Evolutionary conservation across 108 stramenopile genomes (phyloP).

Genomic region (Nitzschia putrida): DNA sequence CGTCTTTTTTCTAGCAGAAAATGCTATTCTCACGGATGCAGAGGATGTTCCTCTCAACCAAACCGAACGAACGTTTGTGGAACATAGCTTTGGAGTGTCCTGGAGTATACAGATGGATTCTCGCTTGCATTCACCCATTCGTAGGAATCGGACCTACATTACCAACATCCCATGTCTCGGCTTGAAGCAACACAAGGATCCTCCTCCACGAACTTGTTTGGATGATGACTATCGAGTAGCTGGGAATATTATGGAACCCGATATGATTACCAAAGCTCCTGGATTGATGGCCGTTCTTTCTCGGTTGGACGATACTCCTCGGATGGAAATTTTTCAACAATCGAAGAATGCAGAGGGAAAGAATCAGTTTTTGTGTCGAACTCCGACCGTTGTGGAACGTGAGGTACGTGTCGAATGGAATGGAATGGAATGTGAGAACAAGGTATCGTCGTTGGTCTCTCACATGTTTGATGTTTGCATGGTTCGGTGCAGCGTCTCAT

Average conservation of each 20-base stretch:
- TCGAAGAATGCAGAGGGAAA: background rate
- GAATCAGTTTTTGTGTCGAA: conserved; percentile 2
- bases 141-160: conserved; percentile 30
- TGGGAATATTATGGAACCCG: conserved; percentile 15
- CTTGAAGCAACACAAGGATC: background rate
- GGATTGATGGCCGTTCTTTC: conserved; percentile 25
- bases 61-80: background rate
- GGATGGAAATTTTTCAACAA: conserved; percentile 24
- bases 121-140: conserved; percentile 28
- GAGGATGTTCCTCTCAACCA: background rate
- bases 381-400: conserved; percentile 25
- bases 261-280: conserved; percentile 10
- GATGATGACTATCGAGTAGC: conserved; percentile 29
- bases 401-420: conserved; percentile 5
- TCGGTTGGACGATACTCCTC: conserved; percentile 20
- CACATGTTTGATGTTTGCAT: no score
- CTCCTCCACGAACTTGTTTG: conserved; percentile 19
- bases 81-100: conserved; percentile 3
- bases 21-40: conserved; percentile 13
- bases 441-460: no score
- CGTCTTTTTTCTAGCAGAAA: conserved; percentile 39
- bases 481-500: conserved; percentile 29
- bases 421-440: no score
- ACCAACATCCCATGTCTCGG: conserved; percentile 23
- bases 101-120: conserved; percentile 30